Evolutionary conservation across 2,329 filamentous ascomycete species (phyloP).

Genomic region (Aureobasidium pullulans): DNA sequence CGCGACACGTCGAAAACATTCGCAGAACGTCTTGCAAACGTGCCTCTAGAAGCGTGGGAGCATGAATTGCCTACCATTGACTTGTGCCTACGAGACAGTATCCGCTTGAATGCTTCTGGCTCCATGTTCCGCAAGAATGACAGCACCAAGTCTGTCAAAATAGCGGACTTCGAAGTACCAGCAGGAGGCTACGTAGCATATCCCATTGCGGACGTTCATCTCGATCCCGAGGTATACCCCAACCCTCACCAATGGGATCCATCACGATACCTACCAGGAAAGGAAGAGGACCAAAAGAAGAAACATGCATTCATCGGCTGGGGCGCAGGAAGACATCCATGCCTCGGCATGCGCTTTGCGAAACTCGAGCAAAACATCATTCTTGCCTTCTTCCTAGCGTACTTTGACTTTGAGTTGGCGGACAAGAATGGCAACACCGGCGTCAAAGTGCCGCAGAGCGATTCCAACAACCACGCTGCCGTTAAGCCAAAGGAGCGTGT

Average conservation of each 20-base stretch:
- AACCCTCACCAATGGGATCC: constrained; percentile 47
- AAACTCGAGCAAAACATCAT: constrained; percentile 48
- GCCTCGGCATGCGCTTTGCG: constrained; percentile 40
- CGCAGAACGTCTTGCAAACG: constrained; percentile 32
- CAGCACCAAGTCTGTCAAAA: constrained; percentile 37
- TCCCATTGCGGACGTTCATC: constrained; percentile 41
- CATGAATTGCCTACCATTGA: constrained; percentile 46
- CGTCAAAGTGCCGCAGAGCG: constrained; percentile 24
- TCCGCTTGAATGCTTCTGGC: constrained; percentile 44
- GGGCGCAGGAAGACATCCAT: constrained; percentile 37
- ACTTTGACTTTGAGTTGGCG: constrained; percentile 41
- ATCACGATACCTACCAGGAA: constrained; percentile 38
- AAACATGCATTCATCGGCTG: constrained; percentile 21
- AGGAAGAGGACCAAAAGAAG: constrained; percentile 42
- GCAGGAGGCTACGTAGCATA: constrained; percentile 41
- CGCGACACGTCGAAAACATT: constrained; percentile 28
- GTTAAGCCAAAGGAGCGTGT: constrained; percentile 32
- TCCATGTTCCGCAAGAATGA: constrained; percentile 47
- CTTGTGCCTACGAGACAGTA: constrained; percentile 46
- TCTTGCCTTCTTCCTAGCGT: constrained; percentile 42
- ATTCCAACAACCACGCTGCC: constrained; percentile 34
- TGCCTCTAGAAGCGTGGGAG: constrained; percentile 51
- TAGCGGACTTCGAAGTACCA: constrained; percentile 40
- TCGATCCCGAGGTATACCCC: constrained; percentile 42
- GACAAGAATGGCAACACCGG: constrained; percentile 33